phyloP scores from a whole-genome alignment of 2,329 filamentous ascomycete genomes.

The Colletotrichum sp. region DNA sequence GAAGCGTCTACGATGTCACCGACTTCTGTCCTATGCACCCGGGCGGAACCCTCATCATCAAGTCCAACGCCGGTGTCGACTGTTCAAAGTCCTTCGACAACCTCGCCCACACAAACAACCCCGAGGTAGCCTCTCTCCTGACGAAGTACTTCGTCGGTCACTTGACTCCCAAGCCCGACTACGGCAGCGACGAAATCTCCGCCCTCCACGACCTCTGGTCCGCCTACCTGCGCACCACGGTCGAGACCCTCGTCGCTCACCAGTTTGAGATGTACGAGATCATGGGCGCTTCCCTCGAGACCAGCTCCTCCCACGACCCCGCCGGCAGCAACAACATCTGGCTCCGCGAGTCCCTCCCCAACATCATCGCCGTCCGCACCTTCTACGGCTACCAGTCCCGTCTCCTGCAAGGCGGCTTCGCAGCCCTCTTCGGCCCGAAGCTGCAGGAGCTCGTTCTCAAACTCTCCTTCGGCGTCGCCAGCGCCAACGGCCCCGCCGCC shows the following conservation, averaged over 20 bases:
- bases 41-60: slow-evolving; percentile 56
- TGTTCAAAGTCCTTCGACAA: slow-evolving; percentile 57
- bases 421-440: slow-evolving; percentile 53
- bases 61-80: slow-evolving; percentile 59
- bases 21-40: slow-evolving; percentile 59
- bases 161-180: slow-evolving; percentile 53
- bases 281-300: slow-evolving; percentile 37
- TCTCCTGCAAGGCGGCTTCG: slow-evolving; percentile 53
- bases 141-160: slow-evolving; percentile 60
- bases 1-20: slow-evolving; percentile 57
- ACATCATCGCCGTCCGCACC: slow-evolving; percentile 52
- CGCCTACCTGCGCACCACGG: slow-evolving; percentile 50
- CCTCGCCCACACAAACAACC: slow-evolving; percentile 58
- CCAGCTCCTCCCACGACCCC: slow-evolving; percentile 2
- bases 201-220: slow-evolving; percentile 54
- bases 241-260: slow-evolving; percentile 57
- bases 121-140: slow-evolving; percentile 55
- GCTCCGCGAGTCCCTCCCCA: slow-evolving; percentile 49
- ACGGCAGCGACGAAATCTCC: slow-evolving; percentile 44
- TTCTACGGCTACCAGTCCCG: slow-evolving; percentile 59
- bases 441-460: slow-evolving; percentile 59
- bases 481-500: slow-evolving; percentile 33
- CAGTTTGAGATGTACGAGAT: slow-evolving; percentile 59
- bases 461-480: slow-evolving; percentile 53
- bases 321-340: slow-evolving; percentile 38